Conservation (phyloP, 768 basidiomycete genomes). For the Suillus weaverae region DNA sequence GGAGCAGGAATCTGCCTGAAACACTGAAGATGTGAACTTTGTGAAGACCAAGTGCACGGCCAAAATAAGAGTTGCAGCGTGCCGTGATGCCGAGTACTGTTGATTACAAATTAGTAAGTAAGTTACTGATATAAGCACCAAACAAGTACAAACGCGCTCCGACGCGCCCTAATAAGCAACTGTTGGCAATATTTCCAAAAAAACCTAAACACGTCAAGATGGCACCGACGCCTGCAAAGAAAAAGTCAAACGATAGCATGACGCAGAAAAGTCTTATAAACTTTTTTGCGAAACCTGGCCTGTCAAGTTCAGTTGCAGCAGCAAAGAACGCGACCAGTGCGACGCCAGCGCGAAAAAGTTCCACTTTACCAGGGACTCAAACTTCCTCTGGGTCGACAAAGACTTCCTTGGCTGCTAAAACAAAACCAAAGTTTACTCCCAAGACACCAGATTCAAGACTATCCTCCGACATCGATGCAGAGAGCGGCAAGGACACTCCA, state of each 20-base stretch:
- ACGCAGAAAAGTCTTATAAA: conserved; percentile 78
- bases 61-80: neutral
- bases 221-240: conserved; percentile 31
- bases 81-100: neutral
- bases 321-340: neutral
- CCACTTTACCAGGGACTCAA: neutral
- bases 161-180: conserved; percentile 13
- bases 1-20: neutral
- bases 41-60: neutral
- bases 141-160: conserved; percentile 20
- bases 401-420: conserved; percentile 24
- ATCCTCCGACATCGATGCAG: conserved; percentile 35
- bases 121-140: neutral
- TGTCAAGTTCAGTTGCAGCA: conserved; percentile 17
- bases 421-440: conserved; percentile 40
- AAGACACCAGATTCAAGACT: conserved; percentile 34
- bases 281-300: conserved; percentile 50
- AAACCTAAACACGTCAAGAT: neutral
- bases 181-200: neutral
- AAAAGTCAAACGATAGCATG: conserved; percentile 41
- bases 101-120: no score
- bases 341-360: neutral
- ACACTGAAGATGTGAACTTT: neutral
- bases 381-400: conserved; percentile 11
- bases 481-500: conserved; percentile 57